A percentile compares a stretch with the other conserved stretches of the same genome.
phyloP scores from a whole-genome alignment of 116 monocot genomes.

The Phalaenopsis hybrid region DNA sequence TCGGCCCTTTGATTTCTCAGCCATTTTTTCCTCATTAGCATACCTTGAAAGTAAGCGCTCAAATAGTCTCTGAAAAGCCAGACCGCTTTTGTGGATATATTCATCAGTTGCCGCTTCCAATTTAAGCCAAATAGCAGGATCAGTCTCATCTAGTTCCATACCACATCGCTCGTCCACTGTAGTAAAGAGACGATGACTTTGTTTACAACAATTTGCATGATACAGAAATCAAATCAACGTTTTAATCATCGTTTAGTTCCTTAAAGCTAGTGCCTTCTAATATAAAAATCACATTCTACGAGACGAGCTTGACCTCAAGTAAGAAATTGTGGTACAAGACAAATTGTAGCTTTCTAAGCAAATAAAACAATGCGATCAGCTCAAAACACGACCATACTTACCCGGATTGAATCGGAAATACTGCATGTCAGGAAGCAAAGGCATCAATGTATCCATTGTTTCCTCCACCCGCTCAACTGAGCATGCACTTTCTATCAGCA shows the following conservation, averaged over 20 bases:
- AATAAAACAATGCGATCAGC: background rate
- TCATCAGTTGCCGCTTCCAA: constrained; percentile 95
- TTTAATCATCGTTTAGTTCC: background rate
- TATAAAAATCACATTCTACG: background rate
- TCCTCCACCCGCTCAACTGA: constrained; percentile 94
- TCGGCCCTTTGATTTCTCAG: constrained; percentile 38
- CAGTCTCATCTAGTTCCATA: constrained; percentile 99
- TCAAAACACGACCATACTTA: constrained; percentile 13
- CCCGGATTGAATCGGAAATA: constrained; percentile 98
- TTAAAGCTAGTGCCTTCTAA: background rate
- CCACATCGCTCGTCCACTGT: constrained; percentile 89
- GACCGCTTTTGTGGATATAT: constrained; percentile 55
- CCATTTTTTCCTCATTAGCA: constrained; percentile 44
- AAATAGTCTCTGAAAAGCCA: constrained; percentile 55
- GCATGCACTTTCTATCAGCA: constrained; percentile 96
- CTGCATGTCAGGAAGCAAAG: constrained; percentile 86
- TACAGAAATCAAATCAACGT: constrained; percentile 3
- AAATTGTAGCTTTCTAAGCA: background rate
- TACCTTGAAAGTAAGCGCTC: constrained; percentile 47
- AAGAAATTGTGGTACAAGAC: background rate
- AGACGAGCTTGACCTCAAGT: background rate
- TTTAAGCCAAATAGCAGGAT: constrained; percentile 91
- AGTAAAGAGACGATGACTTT: background rate
- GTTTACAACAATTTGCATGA: background rate
- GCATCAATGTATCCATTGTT: constrained; percentile 71